Evolutionary conservation across 495 filamentous ascomycete genomes (phyloP), one percentile per base, ranked within the genome.

Genomic region (Penicillium nucicola): DNA sequence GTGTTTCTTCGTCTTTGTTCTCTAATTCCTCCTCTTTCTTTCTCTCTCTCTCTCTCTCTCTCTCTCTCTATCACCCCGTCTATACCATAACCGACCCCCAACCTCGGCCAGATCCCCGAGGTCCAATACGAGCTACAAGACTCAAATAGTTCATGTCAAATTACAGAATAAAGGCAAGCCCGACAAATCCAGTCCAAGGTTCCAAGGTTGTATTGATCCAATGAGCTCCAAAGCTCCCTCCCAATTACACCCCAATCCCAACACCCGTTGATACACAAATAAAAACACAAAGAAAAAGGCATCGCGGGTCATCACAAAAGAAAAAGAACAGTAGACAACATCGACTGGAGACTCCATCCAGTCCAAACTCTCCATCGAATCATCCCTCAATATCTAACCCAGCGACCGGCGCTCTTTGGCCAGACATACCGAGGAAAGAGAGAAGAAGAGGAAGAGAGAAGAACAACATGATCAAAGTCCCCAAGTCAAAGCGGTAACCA

Each of bases 261-360:
- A 52, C 46, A 23, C 40, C 55, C 42, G 14, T 23, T 51, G 25
- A 55, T 38, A 53, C 30, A 56, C 52, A 61, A 52, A 13, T n/a
- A 54, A 43, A 31, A 50, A 46, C 15, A 38, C 19, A 42, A 15
- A 51, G 28, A 52, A 48, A 39, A 51, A 58, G 55, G 46, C 63
- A 61, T 67, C 34, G 52, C 54, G 49, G 55, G 66, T 59, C 57
- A 60, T 60, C 18, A 58, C 44, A 58, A 56, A 49, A 55, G 47
- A 56, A 53, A 52, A 22, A 22, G 5, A 39, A 25, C 23, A 50
- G 34, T 1, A 25, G 2, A 14, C 25, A 19, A 9, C 25, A 7
- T n/a, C 31, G 11, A 34, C 42, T 34, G 48, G 25, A 20, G 42
- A 30, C 42, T 45, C 46, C 10, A 32, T 18, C 46, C 17, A 43